phyloP scores from a whole-genome alignment of 306 rosid species.

The Notholithocarpus densiflorus region DNA sequence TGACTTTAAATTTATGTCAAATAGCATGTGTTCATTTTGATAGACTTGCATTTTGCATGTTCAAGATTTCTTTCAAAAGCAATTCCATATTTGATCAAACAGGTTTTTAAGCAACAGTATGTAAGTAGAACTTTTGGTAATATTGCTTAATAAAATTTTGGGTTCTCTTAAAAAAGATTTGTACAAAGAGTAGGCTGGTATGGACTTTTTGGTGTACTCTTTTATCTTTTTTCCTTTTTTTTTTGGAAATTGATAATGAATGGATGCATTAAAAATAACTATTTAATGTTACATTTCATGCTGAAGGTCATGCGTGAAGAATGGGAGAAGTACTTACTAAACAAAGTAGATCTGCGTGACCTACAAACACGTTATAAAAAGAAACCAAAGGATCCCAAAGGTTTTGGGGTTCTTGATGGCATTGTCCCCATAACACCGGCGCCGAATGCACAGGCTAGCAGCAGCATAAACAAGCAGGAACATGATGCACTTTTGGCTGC shows the following conservation, averaged over 20 bases:
- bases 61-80: background rate
- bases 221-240: background rate
- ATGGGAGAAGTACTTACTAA: constrained; percentile 90
- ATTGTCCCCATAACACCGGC: constrained; percentile 61
- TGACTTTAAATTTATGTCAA: no score
- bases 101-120: background rate
- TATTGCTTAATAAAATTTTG: background rate
- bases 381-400: constrained; percentile 83
- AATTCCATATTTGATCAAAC: background rate
- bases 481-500: constrained; percentile 78
- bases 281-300: constrained; percentile 9
- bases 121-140: background rate
- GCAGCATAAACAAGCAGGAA: constrained; percentile 75
- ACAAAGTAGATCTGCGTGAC: constrained; percentile 81
- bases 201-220: constrained; percentile 5
- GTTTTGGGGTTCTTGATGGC: constrained; percentile 97
- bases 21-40: background rate
- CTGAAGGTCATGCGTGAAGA: constrained; percentile 75
- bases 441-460: constrained; percentile 61
- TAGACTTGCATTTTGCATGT: background rate
- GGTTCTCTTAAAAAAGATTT: background rate
- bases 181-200: background rate
- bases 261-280: constrained; percentile 16
- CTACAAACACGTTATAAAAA: constrained; percentile 59
- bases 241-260: constrained; percentile 4